Base-by-base conservation (phyloP, 2,329 filamentous ascomycete genomes). In the Aureobasidium sp. region DNA sequence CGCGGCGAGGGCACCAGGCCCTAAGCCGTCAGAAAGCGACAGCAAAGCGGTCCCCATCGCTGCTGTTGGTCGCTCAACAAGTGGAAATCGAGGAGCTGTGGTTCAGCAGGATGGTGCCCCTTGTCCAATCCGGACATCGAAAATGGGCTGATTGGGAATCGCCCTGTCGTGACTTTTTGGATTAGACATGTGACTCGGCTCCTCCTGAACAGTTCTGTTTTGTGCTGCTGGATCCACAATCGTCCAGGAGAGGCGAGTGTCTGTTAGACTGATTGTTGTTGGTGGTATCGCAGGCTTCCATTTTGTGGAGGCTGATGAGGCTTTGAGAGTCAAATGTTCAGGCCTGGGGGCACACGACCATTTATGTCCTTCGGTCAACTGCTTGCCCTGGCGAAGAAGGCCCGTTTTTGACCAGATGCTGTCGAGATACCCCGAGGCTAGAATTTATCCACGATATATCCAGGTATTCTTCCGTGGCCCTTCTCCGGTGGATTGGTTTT, bases 381-480 rank as follows among this genome's bases (percentile, higher is more conserved):
- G 31, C 48, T 44, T 52, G 37, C 59, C 34, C 41, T 57, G n/a
- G n/a, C 60, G 42, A 56, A 62, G 42, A 62, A 62, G 60, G 60
- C 60, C 60, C 60, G 60, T 55, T 62, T 62, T 25, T 42, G 42
- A 45, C n/a, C n/a, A 55, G 39, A 62, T 34, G 37, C 51, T 44
- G 20, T 42, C 55, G 29, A 48, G 29, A 62, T 62, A 53, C 60
- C 60, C 60, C 60, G 60, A 62, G 60, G 60, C 60, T 62, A 62
- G 56, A 37, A 58, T 58, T 58, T 56, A 41, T 41, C 39, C 45
- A 48, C 17, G n/a, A 17, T 25, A 25, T 51, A 60, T 25, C 57
- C 57, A 48, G 41, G 27, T 25, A 42, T 62, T 62, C 25, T 55
- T 48, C 60, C 60, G 60, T 45, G 60, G 60, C 60, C 39, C 51